Percentiles rank a stretch among this genome's conserved stretches.
phyloP scores from a whole-genome alignment of 2,329 filamentous ascomycete genomes.

The Pseudonectria foliicola region DNA sequence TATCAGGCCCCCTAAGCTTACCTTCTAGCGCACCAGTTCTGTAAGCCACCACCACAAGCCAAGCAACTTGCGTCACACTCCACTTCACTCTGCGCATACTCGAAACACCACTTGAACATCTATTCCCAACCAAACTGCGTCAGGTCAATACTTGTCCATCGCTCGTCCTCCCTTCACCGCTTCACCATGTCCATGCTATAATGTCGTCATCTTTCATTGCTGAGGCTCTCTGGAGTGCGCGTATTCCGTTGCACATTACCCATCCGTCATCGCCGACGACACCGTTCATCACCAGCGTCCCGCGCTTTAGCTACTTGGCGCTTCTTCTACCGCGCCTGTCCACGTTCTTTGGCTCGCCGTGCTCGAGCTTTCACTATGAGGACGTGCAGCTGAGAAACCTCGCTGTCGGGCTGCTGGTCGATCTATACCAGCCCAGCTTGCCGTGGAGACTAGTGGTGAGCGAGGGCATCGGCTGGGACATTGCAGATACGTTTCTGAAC shows the following conservation, averaged over 20 bases:
- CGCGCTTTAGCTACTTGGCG: conserved; percentile 54
- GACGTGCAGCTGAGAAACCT: conserved; percentile 46
- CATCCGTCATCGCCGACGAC: conserved; percentile 39
- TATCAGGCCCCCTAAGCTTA: too few relatives aligned
- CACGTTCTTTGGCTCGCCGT: conserved; percentile 45
- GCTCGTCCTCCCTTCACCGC: background rate
- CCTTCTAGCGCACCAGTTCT: too few relatives aligned
- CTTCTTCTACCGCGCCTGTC: conserved; percentile 49
- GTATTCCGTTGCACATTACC: conserved; percentile 48
- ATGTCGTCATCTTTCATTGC: conserved; percentile 27
- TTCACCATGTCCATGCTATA: conserved; percentile 14
- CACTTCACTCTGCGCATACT: too few relatives aligned
- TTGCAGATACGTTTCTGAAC: conserved; percentile 57
- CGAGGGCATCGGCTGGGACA: conserved; percentile 52
- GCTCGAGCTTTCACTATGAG: conserved; percentile 54
- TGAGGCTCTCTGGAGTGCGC: conserved; percentile 47
- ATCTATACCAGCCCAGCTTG: conserved; percentile 47
- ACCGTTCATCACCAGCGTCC: conserved; percentile 47
- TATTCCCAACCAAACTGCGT: too few relatives aligned
- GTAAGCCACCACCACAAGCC: too few relatives aligned
- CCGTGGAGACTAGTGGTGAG: conserved; percentile 50
- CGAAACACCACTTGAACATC: too few relatives aligned
- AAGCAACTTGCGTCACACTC: too few relatives aligned
- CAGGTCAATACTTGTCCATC: too few relatives aligned
- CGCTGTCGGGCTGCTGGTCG: conserved; percentile 46